These are phyloP conservation scores for Nasturtium officinale DNA, from an alignment of 345 rosid genomes.

Conservation along the genomic window DNA sequence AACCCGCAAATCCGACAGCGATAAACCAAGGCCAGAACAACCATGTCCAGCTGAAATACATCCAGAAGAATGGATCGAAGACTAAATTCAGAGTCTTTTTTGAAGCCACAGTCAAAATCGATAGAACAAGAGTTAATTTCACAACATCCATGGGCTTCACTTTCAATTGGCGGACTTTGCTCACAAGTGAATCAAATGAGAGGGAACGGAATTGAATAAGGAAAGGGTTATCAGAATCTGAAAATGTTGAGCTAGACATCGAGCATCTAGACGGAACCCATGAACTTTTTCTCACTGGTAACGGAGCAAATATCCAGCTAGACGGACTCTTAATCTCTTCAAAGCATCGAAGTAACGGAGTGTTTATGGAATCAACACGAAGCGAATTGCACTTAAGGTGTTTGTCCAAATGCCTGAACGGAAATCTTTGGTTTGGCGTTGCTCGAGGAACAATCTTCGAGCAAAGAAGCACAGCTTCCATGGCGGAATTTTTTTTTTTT, in stretches of 20 bases:
- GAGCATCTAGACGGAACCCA: constrained; percentile 54
- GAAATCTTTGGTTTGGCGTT: constrained; percentile 35
- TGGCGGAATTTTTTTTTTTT: too few relatives aligned
- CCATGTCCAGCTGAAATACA: constrained; percentile 95
- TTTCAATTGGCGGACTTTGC: constrained; percentile 45
- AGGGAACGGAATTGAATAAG: constrained; percentile 49
- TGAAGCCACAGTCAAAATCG: constrained; percentile 56
- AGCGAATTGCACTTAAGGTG: constrained; percentile 43
- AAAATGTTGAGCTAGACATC: constrained; percentile 43
- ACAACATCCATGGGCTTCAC: constrained; percentile 56
- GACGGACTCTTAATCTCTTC: constrained; percentile 34
- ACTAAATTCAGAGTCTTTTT: constrained; percentile 59
- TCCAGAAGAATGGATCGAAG: constrained; percentile 80
- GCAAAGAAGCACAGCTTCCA: constrained; percentile 70
- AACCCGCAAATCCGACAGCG: constrained; percentile 59
- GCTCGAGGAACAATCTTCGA: constrained; percentile 46
- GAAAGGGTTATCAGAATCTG: constrained; percentile 48
- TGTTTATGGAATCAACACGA: constrained; percentile 26
- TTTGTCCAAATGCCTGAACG: constrained; percentile 71
- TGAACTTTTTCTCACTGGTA: constrained; percentile 39
- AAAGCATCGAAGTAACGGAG: constrained; percentile 24
- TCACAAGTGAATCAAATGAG: constrained; percentile 51
- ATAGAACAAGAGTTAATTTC: constrained; percentile 60
- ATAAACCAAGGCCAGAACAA: constrained; percentile 91
- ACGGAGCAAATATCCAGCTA: constrained; percentile 28